Conservation (phyloP, 768 basidiomycete genomes). For the Suillus sp. region DNA sequence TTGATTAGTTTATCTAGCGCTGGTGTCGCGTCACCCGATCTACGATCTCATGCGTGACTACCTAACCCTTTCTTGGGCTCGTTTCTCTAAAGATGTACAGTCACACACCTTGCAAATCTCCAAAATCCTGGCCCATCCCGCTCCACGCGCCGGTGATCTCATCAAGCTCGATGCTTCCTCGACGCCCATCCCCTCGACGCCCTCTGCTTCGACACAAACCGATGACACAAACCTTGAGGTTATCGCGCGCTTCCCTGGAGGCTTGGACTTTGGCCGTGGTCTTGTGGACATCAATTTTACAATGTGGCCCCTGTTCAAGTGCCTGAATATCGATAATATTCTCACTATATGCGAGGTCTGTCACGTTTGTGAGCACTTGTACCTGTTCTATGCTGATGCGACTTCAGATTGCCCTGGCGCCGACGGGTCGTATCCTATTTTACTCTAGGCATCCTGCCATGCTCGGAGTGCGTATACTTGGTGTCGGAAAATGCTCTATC, state of each 20-base stretch:
- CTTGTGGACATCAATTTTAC: constrained; percentile 94
- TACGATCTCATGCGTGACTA: constrained; percentile 96
- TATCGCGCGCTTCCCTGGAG: constrained; percentile 89
- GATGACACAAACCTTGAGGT: constrained; percentile 69
- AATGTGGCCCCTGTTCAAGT: constrained; percentile 96
- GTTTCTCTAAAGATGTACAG: constrained; percentile 92
- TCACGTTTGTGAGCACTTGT: not conserved
- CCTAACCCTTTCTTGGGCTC: constrained; percentile 93
- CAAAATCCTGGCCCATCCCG: constrained; percentile 85
- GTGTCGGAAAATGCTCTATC: not conserved
- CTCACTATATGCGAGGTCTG: constrained; percentile 86
- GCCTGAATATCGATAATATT: constrained; percentile 90
- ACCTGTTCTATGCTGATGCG: not conserved
- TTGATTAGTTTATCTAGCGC: constrained; percentile 46
- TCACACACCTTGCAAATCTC: constrained; percentile 89
- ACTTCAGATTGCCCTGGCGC: constrained; percentile 76
- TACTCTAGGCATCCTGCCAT: constrained; percentile 88
- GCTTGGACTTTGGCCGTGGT: constrained; percentile 88
- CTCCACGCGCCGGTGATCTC: constrained; percentile 84
- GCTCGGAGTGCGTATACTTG: constrained; percentile 67
- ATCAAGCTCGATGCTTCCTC: constrained; percentile 85
- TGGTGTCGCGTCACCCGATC: constrained; percentile 90
- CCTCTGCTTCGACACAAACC: constrained; percentile 14
- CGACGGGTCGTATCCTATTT: constrained; percentile 85
- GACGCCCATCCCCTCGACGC: constrained; percentile 48